Evolutionary conservation across 306 rosid genomes (phyloP), one percentile per base, ranked within the genome.

Genomic region (Vicia faba): DNA sequence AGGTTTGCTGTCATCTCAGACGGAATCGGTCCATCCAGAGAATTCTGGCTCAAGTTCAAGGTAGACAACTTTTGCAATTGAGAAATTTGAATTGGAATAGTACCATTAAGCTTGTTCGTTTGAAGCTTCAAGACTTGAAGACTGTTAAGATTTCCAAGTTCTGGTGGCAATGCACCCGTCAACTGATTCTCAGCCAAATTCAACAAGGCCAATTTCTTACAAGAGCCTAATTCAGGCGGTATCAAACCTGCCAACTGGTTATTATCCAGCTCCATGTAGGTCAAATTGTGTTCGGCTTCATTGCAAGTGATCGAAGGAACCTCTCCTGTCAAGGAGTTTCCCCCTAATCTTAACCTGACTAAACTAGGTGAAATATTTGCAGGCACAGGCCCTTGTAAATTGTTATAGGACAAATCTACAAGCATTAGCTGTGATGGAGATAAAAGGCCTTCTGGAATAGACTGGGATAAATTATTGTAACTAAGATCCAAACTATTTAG

Each of bases 101-200:
- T 48, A 48, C 99, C 92, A 13, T 3, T 1, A 33, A 93, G 71
- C 6, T 70, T 28, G 78, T 93, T 93, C 6, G 3, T 71, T 49
- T 93, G 82, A 69, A 93, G 96, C 49, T 50, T 59, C 82, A 93
- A 66, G 25, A 78, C 95, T 55, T 88, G 81, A 72, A 93, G 96
- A 2, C 5, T 5, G 58, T 2, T 0, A 45, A 93, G 99, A 33
- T 16, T 57, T 4, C 88, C 91, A 63, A 90, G 64, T 74, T 75
- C 40, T 0, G 6, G 33, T 0, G 97, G 99, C 73, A 93, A 45
- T 19, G 1, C 8, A 20, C 96, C 97, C 7, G 5, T 28, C 36
- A 93, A 75, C 0, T 33, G 46, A 66, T 93, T 93, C 12, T 69
- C 73, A 59, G 88, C 91, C 77, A 93, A 82, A 71, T 79, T 83